phyloP scores from a whole-genome alignment of 768 basidiomycete species.

The Cyclocybe cylindracea region DNA sequence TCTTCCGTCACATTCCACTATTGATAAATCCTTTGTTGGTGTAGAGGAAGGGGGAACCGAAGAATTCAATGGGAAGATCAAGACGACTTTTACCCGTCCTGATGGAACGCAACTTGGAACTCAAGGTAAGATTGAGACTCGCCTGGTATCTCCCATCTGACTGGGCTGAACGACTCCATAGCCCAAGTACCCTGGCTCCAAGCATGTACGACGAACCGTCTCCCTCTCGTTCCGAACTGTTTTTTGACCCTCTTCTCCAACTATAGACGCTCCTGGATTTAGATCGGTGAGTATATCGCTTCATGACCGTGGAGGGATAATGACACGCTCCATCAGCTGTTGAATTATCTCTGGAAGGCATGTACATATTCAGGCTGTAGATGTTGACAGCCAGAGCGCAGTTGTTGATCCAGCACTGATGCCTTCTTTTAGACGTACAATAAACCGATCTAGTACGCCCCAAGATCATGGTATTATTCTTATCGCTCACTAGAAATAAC shows the following conservation, averaged over 20 bases:
- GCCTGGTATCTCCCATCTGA: not conserved
- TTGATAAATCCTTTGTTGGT: not conserved
- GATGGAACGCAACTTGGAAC: constrained; percentile 62
- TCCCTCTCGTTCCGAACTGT: too few species aligned
- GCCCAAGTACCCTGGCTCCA: constrained; percentile 67
- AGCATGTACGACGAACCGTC: constrained; percentile 21
- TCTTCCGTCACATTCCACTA: not conserved
- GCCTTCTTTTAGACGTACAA: constrained; percentile 28
- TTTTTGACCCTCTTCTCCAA: not conserved
- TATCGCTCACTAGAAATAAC: not conserved
- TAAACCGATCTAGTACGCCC: constrained; percentile 54
- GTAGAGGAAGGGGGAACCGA: constrained; percentile 56
- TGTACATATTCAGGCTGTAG: not conserved
- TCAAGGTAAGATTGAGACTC: constrained; percentile 40
- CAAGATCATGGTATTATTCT: not conserved
- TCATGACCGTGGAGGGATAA: not conserved
- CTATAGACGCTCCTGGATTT: constrained; percentile 58
- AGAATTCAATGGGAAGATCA: constrained; percentile 57
- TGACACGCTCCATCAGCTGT: constrained; percentile 31
- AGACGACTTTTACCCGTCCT: constrained; percentile 51
- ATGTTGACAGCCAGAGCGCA: not conserved
- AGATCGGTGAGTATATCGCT: constrained; percentile 39
- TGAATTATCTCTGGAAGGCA: constrained; percentile 71
- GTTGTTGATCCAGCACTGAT: not conserved
- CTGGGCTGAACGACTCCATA: constrained; percentile 15